Evolutionary conservation across 768 basidiomycete genomes (phyloP), one percentile per base, ranked within the genome.

Genomic region (Podaxis sp.): DNA sequence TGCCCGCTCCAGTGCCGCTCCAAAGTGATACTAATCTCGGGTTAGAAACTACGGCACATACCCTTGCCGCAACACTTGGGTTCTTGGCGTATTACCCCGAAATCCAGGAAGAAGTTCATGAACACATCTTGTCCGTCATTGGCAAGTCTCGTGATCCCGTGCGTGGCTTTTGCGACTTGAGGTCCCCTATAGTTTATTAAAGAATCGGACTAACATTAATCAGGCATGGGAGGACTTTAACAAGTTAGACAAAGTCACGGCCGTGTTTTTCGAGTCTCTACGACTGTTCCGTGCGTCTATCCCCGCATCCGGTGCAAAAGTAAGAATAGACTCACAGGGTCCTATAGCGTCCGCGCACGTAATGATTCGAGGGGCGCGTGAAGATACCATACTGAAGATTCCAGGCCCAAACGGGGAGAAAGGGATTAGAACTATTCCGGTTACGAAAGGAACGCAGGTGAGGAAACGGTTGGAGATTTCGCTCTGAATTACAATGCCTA

Each of bases 1-100:
- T 40, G 73, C 64, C 7, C 55, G 17, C 15, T 1, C 19, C n/a
- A 33, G 8, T 26, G 22, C 2, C 19, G 46, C 44, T 40, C 11
- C 12, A 24, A 51, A 26, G 52, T 13, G 39, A 24, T 40, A 26
- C 56, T 17, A 61, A 11, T 52, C n/a, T 52, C 8, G 8, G 61
- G 36, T 19, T 30, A 82, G 82, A 84, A 71, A 85, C 82, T 2
- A 83, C 83, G 0, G 82, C 84, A 0, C 76, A 80, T 63, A 77
- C 76, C 0, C 73, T 86, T 1, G 78, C 82, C 0, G 83, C 77
- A 9, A 79, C 81, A 0, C 67, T 86, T 9, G 83, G 76, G 0
- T 77, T 79, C 67, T 71, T 87, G 17, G 75, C 80, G 1, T 61
- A 82, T 11, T 64, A 83, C 67, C 73, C 78, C 4, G 79, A 82